phyloP scores from a whole-genome alignment of 805 yeast species.

The Starmerella cellae region DNA sequence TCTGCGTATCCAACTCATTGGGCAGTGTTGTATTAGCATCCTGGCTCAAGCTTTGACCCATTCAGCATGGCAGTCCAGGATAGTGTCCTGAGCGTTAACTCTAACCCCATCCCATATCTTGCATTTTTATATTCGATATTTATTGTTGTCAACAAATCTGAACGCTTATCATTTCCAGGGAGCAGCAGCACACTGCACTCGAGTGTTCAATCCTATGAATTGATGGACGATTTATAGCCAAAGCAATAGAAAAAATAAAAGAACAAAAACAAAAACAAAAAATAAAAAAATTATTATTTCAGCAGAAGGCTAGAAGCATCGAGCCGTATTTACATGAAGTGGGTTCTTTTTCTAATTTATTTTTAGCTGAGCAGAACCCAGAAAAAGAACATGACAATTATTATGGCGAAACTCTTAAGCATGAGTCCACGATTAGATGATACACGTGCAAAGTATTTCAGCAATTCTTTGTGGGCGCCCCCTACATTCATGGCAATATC shows the following conservation, averaged over 20 bases:
- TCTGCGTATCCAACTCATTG: too few species aligned
- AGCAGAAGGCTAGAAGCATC: too few species aligned
- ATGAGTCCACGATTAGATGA: slow-evolving; percentile 88
- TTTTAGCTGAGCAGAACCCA: slow-evolving; percentile 25
- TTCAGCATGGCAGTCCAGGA: too few species aligned
- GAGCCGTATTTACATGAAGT: too few species aligned
- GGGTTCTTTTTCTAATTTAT: too few species aligned
- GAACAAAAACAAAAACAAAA: too few species aligned
- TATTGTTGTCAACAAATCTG: too few species aligned
- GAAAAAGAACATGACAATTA: slow-evolving; percentile 38
- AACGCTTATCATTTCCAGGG: too few species aligned
- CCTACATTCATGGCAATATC: slow-evolving; percentile 77
- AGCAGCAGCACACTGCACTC: too few species aligned
- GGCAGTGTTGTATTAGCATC: not conserved
- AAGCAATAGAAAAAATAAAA: not conserved
- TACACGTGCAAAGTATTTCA: slow-evolving; percentile 78
- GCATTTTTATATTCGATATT: too few species aligned
- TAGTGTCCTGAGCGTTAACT: too few species aligned
- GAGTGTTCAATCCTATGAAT: not conserved
- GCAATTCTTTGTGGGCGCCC: slow-evolving; percentile 88
- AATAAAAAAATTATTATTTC: not conserved
- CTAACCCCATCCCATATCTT: too few species aligned
- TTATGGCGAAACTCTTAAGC: slow-evolving; percentile 74
- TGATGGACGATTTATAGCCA: not conserved
- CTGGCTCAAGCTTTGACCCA: slow-evolving; percentile 3